phyloP scores from a whole-genome alignment of 2,329 filamentous ascomycete species.

The Cryphonectria nitschkei region DNA sequence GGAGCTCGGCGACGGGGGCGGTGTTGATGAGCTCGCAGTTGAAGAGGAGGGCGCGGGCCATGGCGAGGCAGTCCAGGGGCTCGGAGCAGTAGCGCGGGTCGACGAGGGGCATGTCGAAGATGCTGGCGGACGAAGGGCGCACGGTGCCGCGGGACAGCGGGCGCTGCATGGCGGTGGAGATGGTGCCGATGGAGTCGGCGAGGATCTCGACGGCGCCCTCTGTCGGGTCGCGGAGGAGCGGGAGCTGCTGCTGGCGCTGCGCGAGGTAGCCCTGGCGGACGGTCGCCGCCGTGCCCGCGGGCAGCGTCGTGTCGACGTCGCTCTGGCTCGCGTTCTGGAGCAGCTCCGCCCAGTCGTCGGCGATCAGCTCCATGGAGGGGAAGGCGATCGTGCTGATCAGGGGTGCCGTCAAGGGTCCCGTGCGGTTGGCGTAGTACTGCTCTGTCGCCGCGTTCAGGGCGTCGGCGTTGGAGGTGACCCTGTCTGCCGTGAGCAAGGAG shows the following conservation, averaged over 20 bases:
- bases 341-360: conserved; percentile 28
- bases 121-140: conserved; percentile 50
- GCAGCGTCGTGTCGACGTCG: conserved; percentile 21
- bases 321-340: conserved; percentile 22
- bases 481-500: conserved; percentile 29
- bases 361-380: conserved; percentile 30
- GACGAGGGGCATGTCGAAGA: conserved; percentile 52
- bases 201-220: conserved; percentile 37
- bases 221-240: conserved; percentile 42
- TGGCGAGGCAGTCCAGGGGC: conserved; percentile 50
- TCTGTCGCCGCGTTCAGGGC: conserved; percentile 25
- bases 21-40: conserved; percentile 41
- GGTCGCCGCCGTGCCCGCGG: conserved; percentile 25
- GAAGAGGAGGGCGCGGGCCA: conserved; percentile 51
- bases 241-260: conserved; percentile 37
- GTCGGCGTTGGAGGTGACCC: conserved; percentile 27
- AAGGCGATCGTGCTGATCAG: conserved; percentile 35
- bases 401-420: conserved; percentile 34
- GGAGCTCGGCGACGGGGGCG: conserved; percentile 30
- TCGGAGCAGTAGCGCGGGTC: conserved; percentile 53
- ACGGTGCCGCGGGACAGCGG: conserved; percentile 49
- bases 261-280: conserved; percentile 31
- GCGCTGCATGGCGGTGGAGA: conserved; percentile 32
- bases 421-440: conserved; percentile 33
- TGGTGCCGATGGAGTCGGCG: conserved; percentile 34